Conservation (phyloP, 2,329 filamentous ascomycete genomes). For the Ophiostoma pallidulum region DNA sequence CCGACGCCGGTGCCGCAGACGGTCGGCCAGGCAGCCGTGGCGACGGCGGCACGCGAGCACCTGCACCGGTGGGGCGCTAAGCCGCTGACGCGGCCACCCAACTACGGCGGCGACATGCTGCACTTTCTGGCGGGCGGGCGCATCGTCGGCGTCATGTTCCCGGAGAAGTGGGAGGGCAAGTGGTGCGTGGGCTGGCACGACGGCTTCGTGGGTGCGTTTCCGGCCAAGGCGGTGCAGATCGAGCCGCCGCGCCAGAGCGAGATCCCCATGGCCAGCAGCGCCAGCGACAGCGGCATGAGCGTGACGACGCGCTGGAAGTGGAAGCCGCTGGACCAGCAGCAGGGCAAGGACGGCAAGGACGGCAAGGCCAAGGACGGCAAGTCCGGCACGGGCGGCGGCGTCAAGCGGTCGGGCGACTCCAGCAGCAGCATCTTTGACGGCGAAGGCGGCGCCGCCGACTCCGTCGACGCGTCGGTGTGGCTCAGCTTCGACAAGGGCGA, state of each 20-base stretch:
- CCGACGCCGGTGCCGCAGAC: conserved; percentile 23
- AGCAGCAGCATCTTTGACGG: conserved; percentile 23
- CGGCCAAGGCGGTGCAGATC: conserved; percentile 38
- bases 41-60: conserved; percentile 27
- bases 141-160: conserved; percentile 43
- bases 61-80: conserved; percentile 27
- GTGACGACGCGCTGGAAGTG: conserved; percentile 47
- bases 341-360: too few relatives aligned
- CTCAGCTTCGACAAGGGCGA: conserved; percentile 58
- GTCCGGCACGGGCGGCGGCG: not conserved
- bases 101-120: conserved; percentile 26
- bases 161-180: conserved; percentile 41
- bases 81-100: conserved; percentile 26
- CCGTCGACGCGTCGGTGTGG: conserved; percentile 35
- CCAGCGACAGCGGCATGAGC: conserved; percentile 36
- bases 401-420: not conserved
- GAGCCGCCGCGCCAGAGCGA: conserved; percentile 37
- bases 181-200: conserved; percentile 52
- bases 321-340: too few relatives aligned
- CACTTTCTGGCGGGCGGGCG: conserved; percentile 36
- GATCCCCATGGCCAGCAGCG: conserved; percentile 35
- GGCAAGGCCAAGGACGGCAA: conserved; percentile 1
- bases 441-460: conserved; percentile 26
- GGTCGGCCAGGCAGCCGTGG: conserved; percentile 25
- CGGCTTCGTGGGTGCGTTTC: conserved; percentile 39